phyloP scores from a whole-genome alignment of 1,284 basidiomycete species.

The Tilletia caries region DNA sequence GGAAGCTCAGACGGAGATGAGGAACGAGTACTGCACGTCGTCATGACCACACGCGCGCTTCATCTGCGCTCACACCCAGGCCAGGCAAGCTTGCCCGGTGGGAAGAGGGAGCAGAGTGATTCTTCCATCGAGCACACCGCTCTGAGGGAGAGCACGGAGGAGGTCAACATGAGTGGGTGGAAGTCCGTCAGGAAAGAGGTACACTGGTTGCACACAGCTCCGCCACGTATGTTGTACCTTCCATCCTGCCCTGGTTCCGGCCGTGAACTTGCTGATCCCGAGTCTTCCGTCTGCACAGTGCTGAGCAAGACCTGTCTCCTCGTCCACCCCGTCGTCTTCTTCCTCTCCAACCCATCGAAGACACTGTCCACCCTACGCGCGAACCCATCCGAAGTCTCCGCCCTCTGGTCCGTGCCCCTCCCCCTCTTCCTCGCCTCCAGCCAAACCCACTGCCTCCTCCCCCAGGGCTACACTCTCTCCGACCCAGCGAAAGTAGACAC shows the following conservation, averaged over 20 bases:
- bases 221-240: constrained; percentile 20
- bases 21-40: constrained; percentile 18
- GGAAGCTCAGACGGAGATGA: neutral
- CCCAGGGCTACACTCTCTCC: constrained; percentile 4
- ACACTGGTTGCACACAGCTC: constrained; percentile 27
- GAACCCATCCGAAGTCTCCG: constrained; percentile 26
- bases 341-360: constrained; percentile 17
- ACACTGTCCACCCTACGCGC: constrained; percentile 18
- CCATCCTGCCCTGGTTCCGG: neutral
- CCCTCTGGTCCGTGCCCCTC: constrained; percentile 29
- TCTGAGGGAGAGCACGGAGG: constrained; percentile 32
- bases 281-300: constrained; percentile 14
- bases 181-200: constrained; percentile 13
- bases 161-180: constrained; percentile 22
- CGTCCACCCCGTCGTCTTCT: constrained; percentile 36
- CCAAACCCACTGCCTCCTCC: neutral
- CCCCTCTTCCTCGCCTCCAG: constrained; percentile 22
- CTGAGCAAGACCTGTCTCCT: constrained; percentile 33
- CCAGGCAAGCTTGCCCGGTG: constrained; percentile 34
- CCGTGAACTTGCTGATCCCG: no score
- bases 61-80: constrained; percentile 36
- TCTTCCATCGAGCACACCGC: constrained; percentile 24
- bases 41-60: constrained; percentile 35
- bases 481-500: constrained; percentile 26
- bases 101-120: constrained; percentile 29